These are phyloP conservation scores for Cystobasidiaceae sp. DNA, from an alignment of 1,284 basidiomycete genomes.

Conservation along the genomic window DNA sequence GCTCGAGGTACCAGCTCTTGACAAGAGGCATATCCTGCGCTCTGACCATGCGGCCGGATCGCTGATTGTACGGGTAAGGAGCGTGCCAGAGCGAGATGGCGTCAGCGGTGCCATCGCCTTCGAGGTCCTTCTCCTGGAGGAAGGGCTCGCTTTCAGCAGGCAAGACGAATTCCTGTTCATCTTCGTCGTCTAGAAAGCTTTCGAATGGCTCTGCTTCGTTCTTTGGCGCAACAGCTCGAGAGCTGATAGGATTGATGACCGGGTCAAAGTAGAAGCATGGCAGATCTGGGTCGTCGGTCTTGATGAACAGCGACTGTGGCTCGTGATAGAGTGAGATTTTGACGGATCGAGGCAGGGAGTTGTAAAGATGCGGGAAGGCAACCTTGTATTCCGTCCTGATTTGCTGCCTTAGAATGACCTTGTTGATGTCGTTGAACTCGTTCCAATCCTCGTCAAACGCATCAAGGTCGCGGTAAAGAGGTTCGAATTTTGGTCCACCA, in stretches of 20 bases:
- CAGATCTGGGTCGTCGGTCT: conserved; percentile 95
- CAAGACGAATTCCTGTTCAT: conserved; percentile 77
- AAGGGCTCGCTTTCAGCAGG: conserved; percentile 79
- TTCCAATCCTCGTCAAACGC: conserved; percentile 99
- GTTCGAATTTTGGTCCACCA: conserved; percentile 97
- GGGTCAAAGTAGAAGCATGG: conserved; percentile 99
- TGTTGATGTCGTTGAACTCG: conserved; percentile 99
- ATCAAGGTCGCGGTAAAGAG: conserved; percentile 76
- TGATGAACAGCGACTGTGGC: conserved; percentile 97
- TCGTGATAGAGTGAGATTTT: conserved; percentile 86
- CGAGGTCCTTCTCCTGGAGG: conserved; percentile 67
- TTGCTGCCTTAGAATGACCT: conserved; percentile 98
- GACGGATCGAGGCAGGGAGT: conserved; percentile 93
- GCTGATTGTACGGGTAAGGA: conserved; percentile 87
- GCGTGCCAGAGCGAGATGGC: conserved; percentile 99
- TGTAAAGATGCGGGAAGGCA: conserved; percentile 98
- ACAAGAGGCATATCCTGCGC: conserved; percentile 94
- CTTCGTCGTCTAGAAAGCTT: conserved; percentile 70
- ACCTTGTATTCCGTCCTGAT: conserved; percentile 99
- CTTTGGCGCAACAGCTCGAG: conserved; percentile 77
- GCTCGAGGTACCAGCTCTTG: conserved; percentile 92
- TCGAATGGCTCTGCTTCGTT: conserved; percentile 83
- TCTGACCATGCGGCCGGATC: conserved; percentile 85
- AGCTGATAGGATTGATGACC: conserved; percentile 80
- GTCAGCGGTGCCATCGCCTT: conserved; percentile 85